phyloP scores from a whole-genome alignment of 225 moss, liverwort and hornwort species.

The Lunularia cruciata region DNA sequence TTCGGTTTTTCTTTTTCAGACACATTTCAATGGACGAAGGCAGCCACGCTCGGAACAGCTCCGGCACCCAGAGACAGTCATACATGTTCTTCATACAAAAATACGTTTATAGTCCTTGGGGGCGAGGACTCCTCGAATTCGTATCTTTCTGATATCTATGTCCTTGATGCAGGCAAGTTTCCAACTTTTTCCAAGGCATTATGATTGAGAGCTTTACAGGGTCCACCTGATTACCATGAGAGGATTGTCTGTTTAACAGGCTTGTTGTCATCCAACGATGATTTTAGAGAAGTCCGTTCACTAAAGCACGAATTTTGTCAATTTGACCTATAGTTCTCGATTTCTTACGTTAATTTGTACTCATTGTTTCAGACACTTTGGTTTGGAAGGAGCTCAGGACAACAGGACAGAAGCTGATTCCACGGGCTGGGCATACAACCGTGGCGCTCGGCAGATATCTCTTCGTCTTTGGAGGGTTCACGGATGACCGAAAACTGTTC shows the following conservation, averaged over 20 bases:
- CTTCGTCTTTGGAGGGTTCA: conserved; percentile 96
- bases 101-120: conserved; percentile 82
- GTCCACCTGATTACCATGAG: no score
- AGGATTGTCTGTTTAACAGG: no score
- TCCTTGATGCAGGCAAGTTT: conserved; percentile 83
- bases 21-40: conserved; percentile 70
- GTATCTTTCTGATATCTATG: conserved; percentile 82
- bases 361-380: conserved; percentile 51
- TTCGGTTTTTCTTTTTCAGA: conserved; percentile 17
- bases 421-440: conserved; percentile 94
- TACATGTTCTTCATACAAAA: conserved; percentile 88
- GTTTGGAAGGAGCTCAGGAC: conserved; percentile 92
- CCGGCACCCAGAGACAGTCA: conserved; percentile 97
- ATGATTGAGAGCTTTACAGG: no score
- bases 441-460: conserved; percentile 82
- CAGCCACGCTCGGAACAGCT: conserved; percentile 60
- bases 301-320: no score
- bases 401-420: conserved; percentile 89
- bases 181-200: no score
- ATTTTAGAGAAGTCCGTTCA: no score
- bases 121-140: conserved; percentile 93
- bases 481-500: conserved; percentile 94
- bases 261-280: no score
- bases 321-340: no score
- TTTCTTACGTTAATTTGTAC: background rate